phyloP scores from a whole-genome alignment of 352 stramenopile species.

The Phytopythium helicoides region DNA sequence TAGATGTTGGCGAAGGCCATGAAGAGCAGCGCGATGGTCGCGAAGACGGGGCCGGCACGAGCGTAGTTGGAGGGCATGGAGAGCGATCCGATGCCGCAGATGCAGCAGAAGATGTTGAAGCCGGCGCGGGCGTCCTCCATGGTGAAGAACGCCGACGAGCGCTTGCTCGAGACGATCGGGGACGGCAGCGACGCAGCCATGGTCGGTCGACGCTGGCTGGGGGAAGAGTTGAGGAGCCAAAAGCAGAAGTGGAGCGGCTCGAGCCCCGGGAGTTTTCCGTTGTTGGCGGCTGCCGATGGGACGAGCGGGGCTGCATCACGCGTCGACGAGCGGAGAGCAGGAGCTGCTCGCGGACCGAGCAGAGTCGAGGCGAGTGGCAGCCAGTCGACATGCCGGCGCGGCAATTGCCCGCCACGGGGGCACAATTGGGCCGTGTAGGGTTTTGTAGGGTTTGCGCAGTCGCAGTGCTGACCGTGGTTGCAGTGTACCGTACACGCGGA shows the following conservation, averaged over 20 bases:
- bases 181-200: not conserved
- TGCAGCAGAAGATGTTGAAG: constrained; percentile 46
- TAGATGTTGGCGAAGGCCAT: constrained; percentile 56
- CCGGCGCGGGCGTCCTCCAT: constrained; percentile 38
- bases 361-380: too few relatives aligned
- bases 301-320: too few relatives aligned
- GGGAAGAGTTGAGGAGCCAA: not conserved
- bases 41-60: constrained; percentile 30
- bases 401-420: too few relatives aligned
- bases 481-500: too few relatives aligned
- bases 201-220: not conserved
- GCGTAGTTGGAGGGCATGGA: constrained; percentile 55
- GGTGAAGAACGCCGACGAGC: constrained; percentile 24
- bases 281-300: not conserved
- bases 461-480: too few relatives aligned
- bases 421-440: too few relatives aligned
- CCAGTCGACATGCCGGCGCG: too few relatives aligned
- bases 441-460: too few relatives aligned
- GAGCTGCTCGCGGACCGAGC: too few relatives aligned
- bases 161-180: not conserved
- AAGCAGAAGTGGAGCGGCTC: constrained; percentile 1
- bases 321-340: too few relatives aligned
- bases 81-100: constrained; percentile 54
- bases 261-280: not conserved
- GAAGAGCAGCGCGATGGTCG: constrained; percentile 38